Base-by-base conservation (phyloP, 108 stramenopile species). In the Conticribra weissflogii region DNA sequence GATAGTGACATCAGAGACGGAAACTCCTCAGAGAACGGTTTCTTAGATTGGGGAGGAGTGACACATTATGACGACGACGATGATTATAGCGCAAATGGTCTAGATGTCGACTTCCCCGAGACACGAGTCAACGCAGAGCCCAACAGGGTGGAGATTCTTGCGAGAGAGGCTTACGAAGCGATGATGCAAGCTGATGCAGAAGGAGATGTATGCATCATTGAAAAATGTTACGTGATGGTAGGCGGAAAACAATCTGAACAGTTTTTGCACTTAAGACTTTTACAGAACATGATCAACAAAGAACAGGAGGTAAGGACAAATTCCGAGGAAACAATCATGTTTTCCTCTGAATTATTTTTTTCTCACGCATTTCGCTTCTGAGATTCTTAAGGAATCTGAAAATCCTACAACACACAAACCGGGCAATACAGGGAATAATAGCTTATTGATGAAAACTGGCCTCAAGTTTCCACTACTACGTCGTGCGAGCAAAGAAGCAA, bases 151-250 rank as follows among this genome's bases (percentile, higher is more conserved):
- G 36, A 32, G 28, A 9, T 7, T 16, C 34, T 51, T 33, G 69
- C 31, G 17, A 41, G 49, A 27, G 69, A 71, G 62, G 59, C 60
- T 1, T 71, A 21, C 28, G 22, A 51, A 15, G 21, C 2, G 28
- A 73, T 65, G 72, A 21, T 30, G 3, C 22, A 22, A 23, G 18
- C 12, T 46, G 33, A 15, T 23, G 17, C 60, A 21, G 18, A 28
- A 15, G 63, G 63, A 3, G 72, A 65, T 16, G 22, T 23, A 17
- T 41, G 30, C 21, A 8, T 73, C 23, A 63, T 65, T 0, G 28
- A 73, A 28, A 54, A 56, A 28, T 73, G 72, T 31, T 73, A 65
- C 19, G 59, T 73, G 12, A 57, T 73, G 72, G 55, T 73, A 18
- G 72, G 72, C 27, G 64, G 56, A 16, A 54, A 56, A 23, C 54